phyloP scores from a whole-genome alignment of 208 protist species.

The Borovskyia barvae region DNA sequence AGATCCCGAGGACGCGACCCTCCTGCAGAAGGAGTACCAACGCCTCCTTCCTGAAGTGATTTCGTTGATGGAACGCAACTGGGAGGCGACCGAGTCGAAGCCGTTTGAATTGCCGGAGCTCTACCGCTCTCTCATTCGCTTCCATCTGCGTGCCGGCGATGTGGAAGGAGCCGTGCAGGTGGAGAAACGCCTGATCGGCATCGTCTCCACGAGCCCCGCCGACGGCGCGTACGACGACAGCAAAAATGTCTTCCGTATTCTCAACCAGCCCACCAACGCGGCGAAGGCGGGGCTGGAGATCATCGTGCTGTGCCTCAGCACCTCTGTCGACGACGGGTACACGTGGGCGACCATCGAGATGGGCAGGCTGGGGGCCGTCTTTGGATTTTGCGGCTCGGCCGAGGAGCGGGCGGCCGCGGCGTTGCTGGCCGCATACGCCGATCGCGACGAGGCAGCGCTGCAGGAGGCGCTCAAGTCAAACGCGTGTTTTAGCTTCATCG shows the following conservation, averaged over 20 bases:
- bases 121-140: conserved; percentile 52
- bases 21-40: conserved; percentile 20
- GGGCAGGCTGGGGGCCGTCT: conserved; percentile 36
- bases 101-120: conserved; percentile 59
- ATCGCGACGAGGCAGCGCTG: conserved; percentile 59
- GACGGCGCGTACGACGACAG: conserved; percentile 34
- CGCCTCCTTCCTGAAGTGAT: conserved; percentile 29
- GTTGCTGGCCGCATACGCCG: conserved; percentile 58
- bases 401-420: conserved; percentile 48
- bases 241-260: conserved; percentile 59
- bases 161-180: conserved; percentile 32
- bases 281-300: conserved; percentile 81
- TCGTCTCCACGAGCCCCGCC: conserved; percentile 24
- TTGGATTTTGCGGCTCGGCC: conserved; percentile 55
- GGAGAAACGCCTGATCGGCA: conserved; percentile 46
- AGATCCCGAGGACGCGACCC: not conserved
- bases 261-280: conserved; percentile 67
- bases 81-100: conserved; percentile 35
- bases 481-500: conserved; percentile 63
- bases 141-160: conserved; percentile 43
- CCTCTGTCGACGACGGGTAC: conserved; percentile 37
- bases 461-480: conserved; percentile 45
- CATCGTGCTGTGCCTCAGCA: conserved; percentile 52
- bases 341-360: conserved; percentile 73
- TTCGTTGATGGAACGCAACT: conserved; percentile 38